Percentiles rank a stretch among this genome's conserved stretches.
Evolutionary conservation across 2,329 filamentous ascomycete species (phyloP).

Genomic region (Byssochlamys sp.): DNA sequence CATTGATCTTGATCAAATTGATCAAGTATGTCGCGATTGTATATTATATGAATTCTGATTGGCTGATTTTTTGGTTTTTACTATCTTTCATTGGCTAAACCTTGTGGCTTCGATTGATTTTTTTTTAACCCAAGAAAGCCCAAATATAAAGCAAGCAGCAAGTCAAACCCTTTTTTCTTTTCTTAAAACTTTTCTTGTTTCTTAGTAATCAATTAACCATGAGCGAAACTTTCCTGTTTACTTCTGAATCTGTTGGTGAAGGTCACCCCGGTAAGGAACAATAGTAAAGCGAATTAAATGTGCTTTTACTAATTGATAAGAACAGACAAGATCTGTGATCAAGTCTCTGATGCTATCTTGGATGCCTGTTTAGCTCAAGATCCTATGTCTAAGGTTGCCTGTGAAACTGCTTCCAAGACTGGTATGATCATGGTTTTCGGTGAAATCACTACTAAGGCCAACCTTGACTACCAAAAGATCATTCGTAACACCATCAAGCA

Average conservation of each 20-base stretch:
- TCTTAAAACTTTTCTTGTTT: no score
- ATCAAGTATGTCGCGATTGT: no score
- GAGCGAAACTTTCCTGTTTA: conserved; percentile 71
- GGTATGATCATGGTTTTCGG: conserved; percentile 95
- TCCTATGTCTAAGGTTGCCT: conserved; percentile 90
- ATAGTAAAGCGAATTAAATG: background rate
- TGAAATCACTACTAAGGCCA: conserved; percentile 95
- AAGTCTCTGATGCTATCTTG: conserved; percentile 96
- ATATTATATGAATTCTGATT: no score
- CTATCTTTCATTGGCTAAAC: no score
- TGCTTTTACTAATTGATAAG: conserved; percentile 9
- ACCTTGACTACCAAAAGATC: conserved; percentile 94
- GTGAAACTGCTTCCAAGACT: conserved; percentile 98
- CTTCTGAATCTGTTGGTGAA: conserved; percentile 81
- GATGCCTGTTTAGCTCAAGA: conserved; percentile 93
- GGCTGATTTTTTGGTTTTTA: no score
- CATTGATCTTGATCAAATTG: no score
- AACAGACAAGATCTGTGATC: conserved; percentile 55
- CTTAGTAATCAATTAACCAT: no score
- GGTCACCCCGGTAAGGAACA: conserved; percentile 75
- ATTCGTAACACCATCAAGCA: conserved; percentile 92
- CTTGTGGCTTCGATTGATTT: no score
- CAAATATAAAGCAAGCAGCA: no score
- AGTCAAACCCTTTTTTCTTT: no score
- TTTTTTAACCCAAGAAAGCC: no score